Percentiles rank a stretch among this genome's conserved stretches.
These are phyloP conservation scores for Scheffersomyces amazonensis DNA, from an alignment of 805 yeast genomes.

Conservation along the genomic window DNA sequence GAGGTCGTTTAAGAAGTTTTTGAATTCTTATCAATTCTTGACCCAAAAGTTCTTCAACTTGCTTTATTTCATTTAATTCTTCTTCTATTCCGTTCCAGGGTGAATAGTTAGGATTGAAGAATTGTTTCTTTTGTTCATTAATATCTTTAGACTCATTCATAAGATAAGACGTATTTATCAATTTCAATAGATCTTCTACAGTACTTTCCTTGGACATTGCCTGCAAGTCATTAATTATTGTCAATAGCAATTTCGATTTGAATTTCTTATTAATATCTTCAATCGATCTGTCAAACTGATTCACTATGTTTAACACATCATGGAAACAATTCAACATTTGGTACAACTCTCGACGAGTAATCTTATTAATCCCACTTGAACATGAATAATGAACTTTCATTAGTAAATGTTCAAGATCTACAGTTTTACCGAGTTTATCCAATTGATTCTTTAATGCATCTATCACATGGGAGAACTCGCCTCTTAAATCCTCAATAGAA, in stretches of 20 bases:
- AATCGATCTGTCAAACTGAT: constrained; percentile 35
- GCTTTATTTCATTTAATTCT: constrained; percentile 36
- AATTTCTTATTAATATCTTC: constrained; percentile 26
- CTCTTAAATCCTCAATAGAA: constrained; percentile 43
- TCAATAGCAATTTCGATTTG: constrained; percentile 29
- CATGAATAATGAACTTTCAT: constrained; percentile 36
- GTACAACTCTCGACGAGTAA: constrained; percentile 30
- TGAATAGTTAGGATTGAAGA: constrained; percentile 34
- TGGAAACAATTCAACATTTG: constrained; percentile 26
- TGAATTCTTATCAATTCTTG: constrained; percentile 52
- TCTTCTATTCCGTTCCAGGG: constrained; percentile 39
- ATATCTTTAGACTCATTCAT: constrained; percentile 43
- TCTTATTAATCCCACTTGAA: constrained; percentile 12
- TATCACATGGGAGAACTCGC: constrained; percentile 27
- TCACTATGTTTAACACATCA: constrained; percentile 21
- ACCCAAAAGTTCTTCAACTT: constrained; percentile 45
- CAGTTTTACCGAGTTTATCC: constrained; percentile 19
- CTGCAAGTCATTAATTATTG: constrained; percentile 37
- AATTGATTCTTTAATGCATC: constrained; percentile 28
- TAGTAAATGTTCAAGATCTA: constrained; percentile 33
- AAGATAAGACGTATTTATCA: constrained; percentile 55
- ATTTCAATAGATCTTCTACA: constrained; percentile 34
- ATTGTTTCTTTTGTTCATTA: constrained; percentile 43
- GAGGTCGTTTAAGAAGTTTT: constrained; percentile 50
- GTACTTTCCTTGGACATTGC: constrained; percentile 24